Evolutionary conservation across 257 asterid species (phyloP), one percentile per base, ranked within the genome.

Genomic region (Verbena officinalis): DNA sequence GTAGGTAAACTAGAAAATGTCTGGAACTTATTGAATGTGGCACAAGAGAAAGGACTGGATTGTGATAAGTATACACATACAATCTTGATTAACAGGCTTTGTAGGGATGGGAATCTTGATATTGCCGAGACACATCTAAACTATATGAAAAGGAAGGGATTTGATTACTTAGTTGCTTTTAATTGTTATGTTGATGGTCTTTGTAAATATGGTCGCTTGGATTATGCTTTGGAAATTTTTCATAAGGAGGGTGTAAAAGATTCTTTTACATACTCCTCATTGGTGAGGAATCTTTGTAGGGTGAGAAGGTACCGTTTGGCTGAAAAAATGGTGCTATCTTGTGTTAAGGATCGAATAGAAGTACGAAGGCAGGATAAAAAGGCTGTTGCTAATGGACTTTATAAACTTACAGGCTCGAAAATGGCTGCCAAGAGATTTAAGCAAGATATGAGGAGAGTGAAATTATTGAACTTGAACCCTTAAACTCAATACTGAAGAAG

Each of bases 281-380:
- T 93, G 78, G 82, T 90, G 52, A 87, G 83, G 64, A 82, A 68
- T 65, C 94, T 90, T 69, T 93, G 97, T 83, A 81, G 70, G 77
- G 84, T 65, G 20, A 44, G 77, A 69, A 84, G 83, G 75, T 90
- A 80, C 72, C 84, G 50, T 69, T 38, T 65, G 69, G 97, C 99
- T 45, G 81, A 96, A 50, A 71, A 80, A 68, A 73, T 86, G 48
- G 78, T 90, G 76, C 76, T 82, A 57, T 79, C 89, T 48, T 84
- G 92, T 69, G 57, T 80, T 67, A 75, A 61, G 74, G 75, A 68
- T 62, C 95, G 97, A 64, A 12, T 75, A 69, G 75, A 59, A 71
- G 59, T 77, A 69, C 83, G 83, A 16, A 77, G 67, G 74, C 62
- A 95, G 14, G 95, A 88, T 53, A 70, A 73, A 61, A 77, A 72